phyloP scores from a whole-genome alignment of 495 filamentous ascomycete genomes.

The Saxophila tyrrhenica region DNA sequence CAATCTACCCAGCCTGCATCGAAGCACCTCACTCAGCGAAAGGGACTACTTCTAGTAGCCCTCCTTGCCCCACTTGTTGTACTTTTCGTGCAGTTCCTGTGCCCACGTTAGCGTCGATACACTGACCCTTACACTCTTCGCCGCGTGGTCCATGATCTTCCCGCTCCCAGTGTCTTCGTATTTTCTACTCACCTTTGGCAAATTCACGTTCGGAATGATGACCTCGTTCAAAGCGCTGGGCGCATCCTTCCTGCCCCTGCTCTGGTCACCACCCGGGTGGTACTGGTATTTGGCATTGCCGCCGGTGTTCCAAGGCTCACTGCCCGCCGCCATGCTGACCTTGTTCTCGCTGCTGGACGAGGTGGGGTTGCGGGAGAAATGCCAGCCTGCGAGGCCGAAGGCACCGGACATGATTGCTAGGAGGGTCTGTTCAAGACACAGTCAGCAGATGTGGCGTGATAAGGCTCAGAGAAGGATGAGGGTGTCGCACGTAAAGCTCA shows the following conservation, averaged over 20 bases:
- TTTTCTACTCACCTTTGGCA: slow-evolving; percentile 81
- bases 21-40: background rate
- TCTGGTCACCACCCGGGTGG: slow-evolving; percentile 77
- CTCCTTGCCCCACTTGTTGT: slow-evolving; percentile 99
- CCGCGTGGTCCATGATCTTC: background rate
- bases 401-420: slow-evolving; percentile 83
- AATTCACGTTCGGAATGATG: slow-evolving; percentile 79
- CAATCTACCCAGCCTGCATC: background rate
- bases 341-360: slow-evolving; percentile 66
- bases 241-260: slow-evolving; percentile 67
- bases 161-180: background rate
- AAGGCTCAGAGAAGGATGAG: background rate
- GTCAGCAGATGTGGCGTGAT: background rate
- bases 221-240: slow-evolving; percentile 91
- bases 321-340: slow-evolving; percentile 57
- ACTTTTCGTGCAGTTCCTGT: slow-evolving; percentile 81
- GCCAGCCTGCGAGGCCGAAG: slow-evolving; percentile 78
- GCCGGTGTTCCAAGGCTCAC: slow-evolving; percentile 82
- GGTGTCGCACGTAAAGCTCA: slow-evolving; percentile 61
- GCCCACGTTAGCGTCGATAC: too few species aligned
- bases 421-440: slow-evolving; percentile 51
- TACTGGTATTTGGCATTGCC: slow-evolving; percentile 71
- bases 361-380: slow-evolving; percentile 78
- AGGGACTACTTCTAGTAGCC: slow-evolving; percentile 24
- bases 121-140: too few species aligned